phyloP scores from a whole-genome alignment of 1,284 basidiomycete genomes.

The Ceratobasidium sp. region DNA sequence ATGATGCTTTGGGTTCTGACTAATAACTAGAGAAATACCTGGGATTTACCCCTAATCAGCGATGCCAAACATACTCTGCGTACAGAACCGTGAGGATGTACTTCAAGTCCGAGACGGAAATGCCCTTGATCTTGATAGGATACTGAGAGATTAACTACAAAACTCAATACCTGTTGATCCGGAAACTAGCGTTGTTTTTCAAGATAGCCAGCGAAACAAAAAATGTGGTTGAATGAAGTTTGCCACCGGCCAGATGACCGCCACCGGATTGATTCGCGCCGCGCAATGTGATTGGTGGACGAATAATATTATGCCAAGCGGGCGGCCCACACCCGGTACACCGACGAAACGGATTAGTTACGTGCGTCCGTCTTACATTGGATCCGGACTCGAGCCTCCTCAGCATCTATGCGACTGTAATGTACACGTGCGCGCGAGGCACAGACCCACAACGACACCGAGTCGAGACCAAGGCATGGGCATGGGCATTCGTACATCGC shows the following conservation, averaged over 20 bases:
- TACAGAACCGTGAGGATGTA: constrained; percentile 5
- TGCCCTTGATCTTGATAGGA: not conserved
- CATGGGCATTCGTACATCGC: constrained; percentile 24
- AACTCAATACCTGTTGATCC: too few species aligned
- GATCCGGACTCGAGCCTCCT: not conserved
- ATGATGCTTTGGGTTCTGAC: constrained; percentile 4
- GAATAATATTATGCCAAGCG: not conserved
- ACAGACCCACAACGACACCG: constrained; percentile 11
- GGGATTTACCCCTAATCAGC: not conserved
- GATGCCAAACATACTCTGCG: not conserved
- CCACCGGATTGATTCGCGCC: too few species aligned
- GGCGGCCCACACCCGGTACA: not conserved
- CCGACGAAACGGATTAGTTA: not conserved
- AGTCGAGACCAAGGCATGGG: constrained; percentile 24
- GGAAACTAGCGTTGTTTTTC: too few species aligned
- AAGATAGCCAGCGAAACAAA: too few species aligned
- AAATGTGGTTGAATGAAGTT: too few species aligned
- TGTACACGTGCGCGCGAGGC: constrained; percentile 13
- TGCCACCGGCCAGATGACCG: too few species aligned
- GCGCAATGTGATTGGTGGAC: too few species aligned
- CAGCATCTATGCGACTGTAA: not conserved
- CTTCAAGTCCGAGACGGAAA: constrained; percentile 6
- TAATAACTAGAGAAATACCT: constrained; percentile 19
- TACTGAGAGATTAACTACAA: not conserved
- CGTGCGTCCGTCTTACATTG: not conserved